These are phyloP conservation scores for Penicillium brasilianum DNA, from an alignment of 2,329 filamentous ascomycete genomes.

Conservation along the genomic window DNA sequence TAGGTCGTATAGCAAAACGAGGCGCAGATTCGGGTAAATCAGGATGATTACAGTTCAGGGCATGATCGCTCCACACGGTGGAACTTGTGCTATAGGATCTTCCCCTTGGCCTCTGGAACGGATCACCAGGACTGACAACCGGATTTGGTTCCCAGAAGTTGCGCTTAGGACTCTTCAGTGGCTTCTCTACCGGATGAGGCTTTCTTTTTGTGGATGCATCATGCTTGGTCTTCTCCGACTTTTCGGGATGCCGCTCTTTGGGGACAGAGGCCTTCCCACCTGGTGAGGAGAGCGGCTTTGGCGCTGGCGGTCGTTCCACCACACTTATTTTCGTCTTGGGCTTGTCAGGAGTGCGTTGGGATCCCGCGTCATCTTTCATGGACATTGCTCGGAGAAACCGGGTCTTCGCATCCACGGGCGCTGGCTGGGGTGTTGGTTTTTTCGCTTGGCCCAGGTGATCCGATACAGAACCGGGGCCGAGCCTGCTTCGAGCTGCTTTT, in stretches of 20 bases:
- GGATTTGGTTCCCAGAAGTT: conserved; percentile 9
- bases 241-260: no score
- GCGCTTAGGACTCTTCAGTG: neutral
- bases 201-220: neutral
- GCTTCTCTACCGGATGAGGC: neutral
- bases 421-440: neutral
- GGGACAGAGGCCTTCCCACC: neutral
- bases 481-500: neutral
- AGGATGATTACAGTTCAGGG: neutral
- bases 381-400: neutral
- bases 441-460: neutral
- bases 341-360: neutral
- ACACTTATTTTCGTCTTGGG: neutral
- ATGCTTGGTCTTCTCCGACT: neutral
- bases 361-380: neutral
- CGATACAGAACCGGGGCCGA: neutral
- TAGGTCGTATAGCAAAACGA: neutral
- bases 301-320: neutral
- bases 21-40: neutral
- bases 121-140: neutral
- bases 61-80: neutral
- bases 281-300: neutral
- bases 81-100: conserved; percentile 5
- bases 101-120: neutral
- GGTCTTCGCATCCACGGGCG: neutral